Evolutionary conservation across 2,329 filamentous ascomycete species (phyloP), one percentile per base, ranked within the genome.

Genomic region (Aspergillus luchuensis): DNA sequence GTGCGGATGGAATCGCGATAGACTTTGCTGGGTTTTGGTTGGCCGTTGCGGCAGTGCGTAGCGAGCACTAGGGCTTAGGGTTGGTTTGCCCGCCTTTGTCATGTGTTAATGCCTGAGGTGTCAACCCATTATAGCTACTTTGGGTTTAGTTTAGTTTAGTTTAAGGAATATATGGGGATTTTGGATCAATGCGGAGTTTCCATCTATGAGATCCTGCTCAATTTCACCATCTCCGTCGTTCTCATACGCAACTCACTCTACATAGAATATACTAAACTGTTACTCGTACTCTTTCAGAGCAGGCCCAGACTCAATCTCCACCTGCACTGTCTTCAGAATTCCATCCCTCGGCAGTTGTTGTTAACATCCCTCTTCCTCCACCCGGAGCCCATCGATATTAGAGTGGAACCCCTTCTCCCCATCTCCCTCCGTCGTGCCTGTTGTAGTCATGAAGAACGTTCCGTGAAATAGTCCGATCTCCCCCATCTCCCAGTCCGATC

Each of bases 61-160:
- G 72, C 74, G 75, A 76, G 69, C 54, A 36, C 52, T 72, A 77
- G 74, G 73, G 73, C 68, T 74, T 77, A 79, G 77, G 76, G 76
- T 69, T 66, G 13, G 33, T 1, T 21, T n/a, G 1, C 36, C 13
- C 4, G 41, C 13, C 33, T 72, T 53, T 61, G 53, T 45, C 47
- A 50, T 17, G 8, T 19, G 41, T 15, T 45, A 6, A 0, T 52
- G 57, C 60, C 63, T 64, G 5, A 64, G 61, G 62, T 30, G 52
- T 38, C 33, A 39, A 47, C 2, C 4, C 1, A 0, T 25, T 25
- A 2, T 5, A 33, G 21, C 30, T 36, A 36, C 33, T 36, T 36
- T 36, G 11, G 33, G 33, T 36, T 36, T 36, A 36, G 33, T 5
- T 13, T 13, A 13, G 1, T 36, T 36, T 36, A 30, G 28, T 30